Conservation (phyloP, 805 yeast genomes). For the Saccharomyces paradoxus region DNA sequence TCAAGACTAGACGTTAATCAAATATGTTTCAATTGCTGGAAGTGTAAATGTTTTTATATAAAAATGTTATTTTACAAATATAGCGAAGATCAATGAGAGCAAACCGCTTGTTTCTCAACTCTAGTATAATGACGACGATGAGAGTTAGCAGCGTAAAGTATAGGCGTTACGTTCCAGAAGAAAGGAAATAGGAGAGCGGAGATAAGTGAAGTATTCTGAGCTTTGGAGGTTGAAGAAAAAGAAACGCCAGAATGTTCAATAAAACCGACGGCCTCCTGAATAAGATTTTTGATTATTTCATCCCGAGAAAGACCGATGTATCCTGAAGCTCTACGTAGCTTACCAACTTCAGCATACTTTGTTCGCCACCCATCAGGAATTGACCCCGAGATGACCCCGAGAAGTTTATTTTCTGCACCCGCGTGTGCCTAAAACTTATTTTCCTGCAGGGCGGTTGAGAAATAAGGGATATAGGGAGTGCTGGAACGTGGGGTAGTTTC, state of each 20-base stretch:
- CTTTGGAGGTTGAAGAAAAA: too few species aligned
- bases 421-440: background rate
- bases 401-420: background rate
- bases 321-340: background rate
- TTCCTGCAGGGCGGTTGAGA: background rate
- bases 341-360: background rate
- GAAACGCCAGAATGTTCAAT: too few species aligned
- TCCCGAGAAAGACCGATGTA: background rate
- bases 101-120: background rate
- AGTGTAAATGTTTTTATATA: too few species aligned
- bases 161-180: too few species aligned
- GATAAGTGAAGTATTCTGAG: too few species aligned
- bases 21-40: slow-evolving; percentile 32
- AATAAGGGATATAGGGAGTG: background rate
- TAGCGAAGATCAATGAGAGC: too few species aligned
- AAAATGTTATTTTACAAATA: too few species aligned
- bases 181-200: too few species aligned
- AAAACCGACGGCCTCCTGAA: too few species aligned
- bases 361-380: background rate
- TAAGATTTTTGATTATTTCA: too few species aligned
- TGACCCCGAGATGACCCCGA: background rate
- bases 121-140: too few species aligned
- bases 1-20: slow-evolving; percentile 33
- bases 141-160: too few species aligned
- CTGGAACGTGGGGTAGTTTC: background rate